Conservation (phyloP, 1,284 basidiomycete genomes). For the Coniferiporia weirii region DNA sequence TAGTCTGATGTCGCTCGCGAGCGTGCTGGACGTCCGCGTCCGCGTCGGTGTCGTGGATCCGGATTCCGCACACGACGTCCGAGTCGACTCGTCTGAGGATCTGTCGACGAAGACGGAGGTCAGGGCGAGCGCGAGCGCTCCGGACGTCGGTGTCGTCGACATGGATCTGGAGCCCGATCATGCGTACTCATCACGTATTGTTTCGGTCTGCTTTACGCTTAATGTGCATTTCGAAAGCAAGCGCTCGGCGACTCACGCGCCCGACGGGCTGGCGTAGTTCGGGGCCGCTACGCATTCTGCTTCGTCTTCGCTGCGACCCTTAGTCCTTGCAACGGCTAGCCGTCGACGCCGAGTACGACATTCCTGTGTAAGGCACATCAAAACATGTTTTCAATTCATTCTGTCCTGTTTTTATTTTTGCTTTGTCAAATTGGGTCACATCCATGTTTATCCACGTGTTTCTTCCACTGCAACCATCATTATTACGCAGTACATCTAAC, state of each 20-base stretch:
- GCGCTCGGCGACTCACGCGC: background rate
- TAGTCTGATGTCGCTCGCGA: constrained; percentile 15
- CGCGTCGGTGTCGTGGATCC: background rate
- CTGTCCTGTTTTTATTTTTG: too few relatives aligned
- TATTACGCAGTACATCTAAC: background rate
- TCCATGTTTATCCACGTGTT: background rate
- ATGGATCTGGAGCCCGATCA: constrained; percentile 13
- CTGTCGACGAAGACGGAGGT: background rate
- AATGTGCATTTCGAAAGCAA: too few relatives aligned
- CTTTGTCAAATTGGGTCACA: background rate
- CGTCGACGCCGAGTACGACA: too few relatives aligned
- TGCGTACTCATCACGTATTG: constrained; percentile 8
- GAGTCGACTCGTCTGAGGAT: background rate
- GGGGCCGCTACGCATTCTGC: too few relatives aligned
- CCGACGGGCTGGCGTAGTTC: background rate
- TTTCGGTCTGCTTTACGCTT: background rate
- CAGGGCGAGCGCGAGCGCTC: too few relatives aligned
- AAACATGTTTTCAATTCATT: too few relatives aligned
- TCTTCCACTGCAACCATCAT: background rate
- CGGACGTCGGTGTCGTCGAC: background rate
- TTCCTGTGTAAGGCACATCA: too few relatives aligned
- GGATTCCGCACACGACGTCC: background rate
- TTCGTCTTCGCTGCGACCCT: too few relatives aligned
- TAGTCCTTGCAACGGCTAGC: too few relatives aligned
- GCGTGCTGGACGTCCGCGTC: constrained; percentile 10